phyloP scores from a whole-genome alignment of 2,329 filamentous ascomycete genomes.

The Fusarium poae region DNA sequence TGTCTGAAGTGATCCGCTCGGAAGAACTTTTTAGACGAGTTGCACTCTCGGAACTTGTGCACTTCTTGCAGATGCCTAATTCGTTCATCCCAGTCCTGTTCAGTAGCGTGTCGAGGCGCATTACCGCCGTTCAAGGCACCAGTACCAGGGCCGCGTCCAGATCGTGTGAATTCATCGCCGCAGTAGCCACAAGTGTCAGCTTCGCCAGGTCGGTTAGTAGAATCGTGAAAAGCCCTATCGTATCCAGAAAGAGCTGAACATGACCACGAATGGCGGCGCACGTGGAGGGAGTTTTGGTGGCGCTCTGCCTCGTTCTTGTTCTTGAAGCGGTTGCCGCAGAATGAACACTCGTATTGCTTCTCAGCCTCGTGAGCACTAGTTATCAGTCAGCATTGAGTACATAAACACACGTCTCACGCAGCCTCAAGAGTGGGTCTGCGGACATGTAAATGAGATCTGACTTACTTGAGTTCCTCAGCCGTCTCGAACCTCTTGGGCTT shows the following conservation, averaged over 20 bases:
- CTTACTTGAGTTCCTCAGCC: conserved; percentile 73
- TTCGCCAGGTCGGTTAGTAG: conserved; percentile 73
- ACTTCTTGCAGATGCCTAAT: conserved; percentile 88
- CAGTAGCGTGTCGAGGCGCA: conserved; percentile 68
- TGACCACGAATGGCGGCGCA: conserved; percentile 95
- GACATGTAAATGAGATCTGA: conserved; percentile 7
- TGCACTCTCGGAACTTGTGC: conserved; percentile 98
- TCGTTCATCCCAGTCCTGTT: conserved; percentile 88
- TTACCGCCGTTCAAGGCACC: conserved; percentile 54
- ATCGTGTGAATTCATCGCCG: conserved; percentile 83
- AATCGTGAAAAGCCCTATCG: conserved; percentile 88
- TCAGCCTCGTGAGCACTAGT: conserved; percentile 87
- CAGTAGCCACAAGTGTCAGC: conserved; percentile 94
- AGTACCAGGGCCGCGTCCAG: conserved; percentile 57
- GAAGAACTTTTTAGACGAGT: conserved; percentile 98
- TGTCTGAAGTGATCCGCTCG: conserved; percentile 97
- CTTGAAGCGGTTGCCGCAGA: conserved; percentile 95
- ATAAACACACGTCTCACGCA: conserved; percentile 22
- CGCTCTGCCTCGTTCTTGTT: conserved; percentile 99
- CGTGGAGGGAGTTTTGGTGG: conserved; percentile 94
- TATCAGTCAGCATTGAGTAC: conserved; percentile 42
- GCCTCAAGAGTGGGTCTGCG: conserved; percentile 19
- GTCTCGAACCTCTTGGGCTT: conserved; percentile 44
- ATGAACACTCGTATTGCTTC: conserved; percentile 95
- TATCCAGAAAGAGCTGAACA: conserved; percentile 86